phyloP scores from a whole-genome alignment of 2,329 filamentous ascomycete species.

The Pseudocercospora fuligena region DNA sequence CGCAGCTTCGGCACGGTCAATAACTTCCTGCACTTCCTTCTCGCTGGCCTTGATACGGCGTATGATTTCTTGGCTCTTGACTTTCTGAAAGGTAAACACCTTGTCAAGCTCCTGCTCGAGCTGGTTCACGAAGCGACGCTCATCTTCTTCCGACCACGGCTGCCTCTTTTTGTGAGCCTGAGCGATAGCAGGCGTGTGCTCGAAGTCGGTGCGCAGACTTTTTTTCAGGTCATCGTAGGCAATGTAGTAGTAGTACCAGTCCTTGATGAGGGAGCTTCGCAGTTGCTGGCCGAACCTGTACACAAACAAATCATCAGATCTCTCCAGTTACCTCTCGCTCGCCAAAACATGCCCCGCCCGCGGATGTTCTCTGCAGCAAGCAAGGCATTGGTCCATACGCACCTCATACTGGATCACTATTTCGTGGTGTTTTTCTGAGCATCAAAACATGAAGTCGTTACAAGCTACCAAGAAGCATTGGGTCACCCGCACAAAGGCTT shows the following conservation, averaged over 20 bases:
- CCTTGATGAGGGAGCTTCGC: slow-evolving; percentile 90
- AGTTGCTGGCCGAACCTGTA: slow-evolving; percentile 91
- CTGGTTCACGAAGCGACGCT: slow-evolving; percentile 82
- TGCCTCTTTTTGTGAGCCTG: slow-evolving; percentile 44
- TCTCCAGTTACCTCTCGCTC: background rate
- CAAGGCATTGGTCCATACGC: slow-evolving; percentile 11
- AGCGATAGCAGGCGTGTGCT: slow-evolving; percentile 53
- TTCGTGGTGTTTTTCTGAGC: background rate
- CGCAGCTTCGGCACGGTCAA: slow-evolving; percentile 64
- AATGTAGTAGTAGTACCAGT: slow-evolving; percentile 99
- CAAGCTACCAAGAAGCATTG: background rate
- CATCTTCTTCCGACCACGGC: slow-evolving; percentile 89
- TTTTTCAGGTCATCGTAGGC: slow-evolving; percentile 93
- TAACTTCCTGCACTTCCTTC: slow-evolving; percentile 86
- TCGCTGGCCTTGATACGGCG: slow-evolving; percentile 86
- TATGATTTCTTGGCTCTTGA: slow-evolving; percentile 95
- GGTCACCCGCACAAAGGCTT: background rate
- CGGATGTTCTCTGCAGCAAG: background rate
- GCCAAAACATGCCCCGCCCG: slow-evolving; percentile 7
- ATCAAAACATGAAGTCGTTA: background rate
- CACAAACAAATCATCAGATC: background rate
- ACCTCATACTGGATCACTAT: slow-evolving; percentile 19
- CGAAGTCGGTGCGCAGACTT: slow-evolving; percentile 76
- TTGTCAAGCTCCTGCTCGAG: slow-evolving; percentile 95
- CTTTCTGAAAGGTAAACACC: slow-evolving; percentile 95